Evolutionary conservation across 345 rosid genomes (phyloP).

Genomic region (Salix arbutifolia): DNA sequence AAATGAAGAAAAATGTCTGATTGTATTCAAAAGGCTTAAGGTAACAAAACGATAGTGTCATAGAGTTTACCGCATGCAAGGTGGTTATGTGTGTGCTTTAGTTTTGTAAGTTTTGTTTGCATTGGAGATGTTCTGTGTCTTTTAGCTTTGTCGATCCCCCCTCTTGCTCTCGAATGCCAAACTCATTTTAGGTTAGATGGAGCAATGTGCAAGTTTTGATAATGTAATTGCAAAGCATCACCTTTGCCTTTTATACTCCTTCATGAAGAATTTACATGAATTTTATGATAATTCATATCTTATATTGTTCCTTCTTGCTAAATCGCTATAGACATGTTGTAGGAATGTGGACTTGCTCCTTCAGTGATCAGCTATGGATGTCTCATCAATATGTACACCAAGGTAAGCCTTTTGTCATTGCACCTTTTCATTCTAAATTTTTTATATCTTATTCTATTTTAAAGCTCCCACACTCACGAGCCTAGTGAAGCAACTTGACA

Average conservation of each 20-base stretch:
- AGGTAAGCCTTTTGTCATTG: slow-evolving; percentile 40
- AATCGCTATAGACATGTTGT: slow-evolving; percentile 12
- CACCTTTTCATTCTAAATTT: background rate
- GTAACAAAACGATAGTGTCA: slow-evolving; percentile 26
- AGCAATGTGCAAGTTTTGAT: background rate
- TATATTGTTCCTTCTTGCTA: background rate
- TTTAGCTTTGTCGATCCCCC: background rate
- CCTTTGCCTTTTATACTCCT: background rate
- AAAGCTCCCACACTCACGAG: background rate
- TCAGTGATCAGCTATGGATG: slow-evolving; percentile 89
- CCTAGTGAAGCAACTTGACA: background rate
- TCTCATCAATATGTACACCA: slow-evolving; percentile 73
- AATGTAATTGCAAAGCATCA: background rate
- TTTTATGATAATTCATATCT: background rate
- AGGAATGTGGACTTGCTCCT: slow-evolving; percentile 93
- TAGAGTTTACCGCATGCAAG: background rate
- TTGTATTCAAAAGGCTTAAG: slow-evolving; percentile 87
- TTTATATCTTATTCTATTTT: background rate
- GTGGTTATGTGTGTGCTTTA: background rate
- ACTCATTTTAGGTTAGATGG: too few relatives aligned
- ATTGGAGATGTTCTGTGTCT: background rate
- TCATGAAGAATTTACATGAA: background rate
- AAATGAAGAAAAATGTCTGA: slow-evolving; percentile 75
- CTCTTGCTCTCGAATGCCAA: too few relatives aligned
- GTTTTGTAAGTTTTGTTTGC: background rate